Percentiles rank a stretch among this genome's conserved stretches.
Conservation (phyloP, 306 rosid species). For the Hippophae tibetana region DNA sequence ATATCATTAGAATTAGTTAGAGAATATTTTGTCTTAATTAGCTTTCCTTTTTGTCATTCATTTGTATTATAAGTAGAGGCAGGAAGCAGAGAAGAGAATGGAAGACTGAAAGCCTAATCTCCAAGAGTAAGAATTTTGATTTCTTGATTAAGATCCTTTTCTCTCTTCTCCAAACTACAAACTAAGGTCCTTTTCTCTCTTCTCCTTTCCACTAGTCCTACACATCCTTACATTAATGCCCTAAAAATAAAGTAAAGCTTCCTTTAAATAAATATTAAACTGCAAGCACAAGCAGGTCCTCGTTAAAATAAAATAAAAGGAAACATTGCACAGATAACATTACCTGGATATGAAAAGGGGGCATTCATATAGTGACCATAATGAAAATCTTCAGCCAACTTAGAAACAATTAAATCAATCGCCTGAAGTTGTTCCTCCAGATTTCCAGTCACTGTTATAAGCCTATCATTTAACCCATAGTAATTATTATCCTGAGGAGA, state of each 20-base stretch:
- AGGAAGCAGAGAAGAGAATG: too few species aligned
- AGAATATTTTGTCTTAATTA: too few species aligned
- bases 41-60: too few species aligned
- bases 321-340: conserved; percentile 11
- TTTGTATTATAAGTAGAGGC: too few species aligned
- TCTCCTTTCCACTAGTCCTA: too few species aligned
- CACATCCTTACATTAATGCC: not conserved
- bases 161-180: too few species aligned
- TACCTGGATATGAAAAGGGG: conserved; percentile 93
- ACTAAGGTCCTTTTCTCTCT: too few species aligned
- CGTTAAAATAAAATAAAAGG: conserved; percentile 4
- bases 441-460: conserved; percentile 81
- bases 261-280: not conserved
- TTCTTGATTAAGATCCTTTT: too few species aligned
- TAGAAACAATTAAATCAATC: conserved; percentile 73
- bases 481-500: conserved; percentile 97
- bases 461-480: conserved; percentile 85
- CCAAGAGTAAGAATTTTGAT: too few species aligned
- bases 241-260: not conserved
- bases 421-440: conserved; percentile 93
- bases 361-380: conserved; percentile 81
- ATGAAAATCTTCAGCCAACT: conserved; percentile 87
- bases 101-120: too few species aligned
- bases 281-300: conserved; percentile 1
- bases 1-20: too few species aligned